phyloP scores from a whole-genome alignment of 169 alveolate genomes.

The Eimeria acervulina region DNA sequence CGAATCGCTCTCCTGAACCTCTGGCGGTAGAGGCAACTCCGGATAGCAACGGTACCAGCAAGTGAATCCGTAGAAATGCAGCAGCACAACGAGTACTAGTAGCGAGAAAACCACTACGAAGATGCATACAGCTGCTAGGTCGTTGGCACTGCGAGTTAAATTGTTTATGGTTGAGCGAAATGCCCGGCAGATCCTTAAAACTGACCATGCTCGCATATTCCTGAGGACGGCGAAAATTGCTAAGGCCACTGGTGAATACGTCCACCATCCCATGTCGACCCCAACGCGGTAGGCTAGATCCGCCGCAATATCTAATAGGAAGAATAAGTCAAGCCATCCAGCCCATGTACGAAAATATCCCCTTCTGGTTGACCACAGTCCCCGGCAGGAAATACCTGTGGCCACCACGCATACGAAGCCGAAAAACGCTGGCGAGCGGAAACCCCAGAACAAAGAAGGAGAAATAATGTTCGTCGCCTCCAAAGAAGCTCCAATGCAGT shows the following conservation, averaged over 20 bases:
- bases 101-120: conserved; percentile 43
- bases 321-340: conserved; percentile 56
- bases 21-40: conserved; percentile 45
- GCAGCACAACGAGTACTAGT: conserved; percentile 64
- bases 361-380: conserved; percentile 49
- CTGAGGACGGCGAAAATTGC: conserved; percentile 21
- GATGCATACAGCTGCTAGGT: conserved; percentile 63
- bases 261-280: conserved; percentile 67
- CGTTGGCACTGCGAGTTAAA: conserved; percentile 64
- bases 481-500: conserved; percentile 54
- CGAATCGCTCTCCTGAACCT: conserved; percentile 72
- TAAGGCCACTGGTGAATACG: conserved; percentile 26
- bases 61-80: conserved; percentile 67
- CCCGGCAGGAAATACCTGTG: conserved; percentile 49
- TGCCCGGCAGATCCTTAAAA: conserved; percentile 59
- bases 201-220: conserved; percentile 64
- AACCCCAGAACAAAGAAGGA: conserved; percentile 12
- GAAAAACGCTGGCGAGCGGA: background rate
- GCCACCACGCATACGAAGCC: conserved; percentile 37
- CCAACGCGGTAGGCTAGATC: conserved; percentile 48
- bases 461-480: conserved; percentile 43
- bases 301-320: conserved; percentile 11
- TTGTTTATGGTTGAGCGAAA: conserved; percentile 46
- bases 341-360: conserved; percentile 66
- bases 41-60: conserved; percentile 77